Base-by-base conservation (phyloP, 1,284 basidiomycete species). In the Pholiota adiposa region DNA sequence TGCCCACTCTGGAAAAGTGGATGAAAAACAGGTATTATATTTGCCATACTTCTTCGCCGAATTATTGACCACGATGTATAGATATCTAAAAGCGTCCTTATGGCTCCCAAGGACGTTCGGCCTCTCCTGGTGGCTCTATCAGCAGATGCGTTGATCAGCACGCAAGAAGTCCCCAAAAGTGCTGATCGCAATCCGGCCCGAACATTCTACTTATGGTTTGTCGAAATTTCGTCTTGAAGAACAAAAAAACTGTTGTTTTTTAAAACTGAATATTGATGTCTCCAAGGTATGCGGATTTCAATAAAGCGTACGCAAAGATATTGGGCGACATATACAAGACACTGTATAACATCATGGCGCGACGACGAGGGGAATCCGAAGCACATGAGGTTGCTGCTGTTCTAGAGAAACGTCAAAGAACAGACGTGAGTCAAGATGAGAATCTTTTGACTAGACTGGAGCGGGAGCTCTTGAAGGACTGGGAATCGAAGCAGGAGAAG, bases 61-160 rank as follows among this genome's bases (percentile, higher is more conserved):
- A 36, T 48, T 59, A 16, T 25, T 54, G 33, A 19, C n/a, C 23
- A 51, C 34, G 18, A 23, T 43, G 16, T 48, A n/a, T 65, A 97
- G 94, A 91, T 99, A 43, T 92, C 94, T 21, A 97, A 97, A 75
- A 82, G 92, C 49, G 93, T 94, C 4, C 94, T 99, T 88, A 90
- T 98, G 79, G 86, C 93, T 0, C 84, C 91, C 36, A 94, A 93
- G 70, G 92, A 96, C 67, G 90, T 94, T 51, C 87, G 97, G 51
- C 88, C 90, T 40, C 76, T 95, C 41, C 82, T 98, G 56, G 85
- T 92, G 9, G 85, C 88, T 1, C 83, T 99, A 56, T 88, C 93
- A 7, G 83, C 88, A 8, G 88, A 95, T 67, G 88, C 86, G 27
- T 74, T 97, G 56, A 87, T 97, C 66, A 93, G 92, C 67, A 90